These are phyloP conservation scores for Trichoderma breve DNA, from an alignment of 2,329 filamentous ascomycete genomes.

Conservation along the genomic window DNA sequence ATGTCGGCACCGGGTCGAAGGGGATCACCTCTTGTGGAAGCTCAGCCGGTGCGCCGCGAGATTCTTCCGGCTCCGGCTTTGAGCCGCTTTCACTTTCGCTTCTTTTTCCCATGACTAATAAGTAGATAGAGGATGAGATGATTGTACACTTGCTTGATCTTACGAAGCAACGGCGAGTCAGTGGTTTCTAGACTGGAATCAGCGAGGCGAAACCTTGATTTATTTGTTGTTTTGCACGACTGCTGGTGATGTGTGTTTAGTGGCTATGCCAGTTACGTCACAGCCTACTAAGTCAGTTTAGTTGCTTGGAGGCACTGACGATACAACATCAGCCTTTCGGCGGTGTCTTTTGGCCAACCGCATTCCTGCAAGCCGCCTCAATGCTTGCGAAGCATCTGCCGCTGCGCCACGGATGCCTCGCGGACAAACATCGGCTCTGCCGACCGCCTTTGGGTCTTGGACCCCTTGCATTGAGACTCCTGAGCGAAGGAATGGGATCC, in stretches of 20 bases:
- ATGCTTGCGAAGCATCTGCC: background rate
- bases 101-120: conserved; percentile 2
- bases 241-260: background rate
- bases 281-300: background rate
- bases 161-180: background rate
- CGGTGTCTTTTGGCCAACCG: background rate
- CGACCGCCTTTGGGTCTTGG: background rate
- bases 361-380: background rate
- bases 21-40: conserved; percentile 7
- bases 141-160: background rate
- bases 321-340: background rate
- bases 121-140: background rate
- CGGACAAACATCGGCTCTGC: background rate
- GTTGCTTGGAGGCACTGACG: background rate
- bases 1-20: background rate
- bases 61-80: background rate
- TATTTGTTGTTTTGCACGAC: background rate
- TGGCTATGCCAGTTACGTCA: background rate
- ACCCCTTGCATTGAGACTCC: background rate
- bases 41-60: background rate
- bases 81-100: background rate
- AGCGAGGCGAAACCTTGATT: background rate
- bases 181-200: background rate
- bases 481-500: background rate
- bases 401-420: conserved; percentile 7